A percentile compares a stretch with the other conserved stretches of the same genome.
Evolutionary conservation across 2,329 filamentous ascomycete species (phyloP).

Genomic region (Xylariales sp.): DNA sequence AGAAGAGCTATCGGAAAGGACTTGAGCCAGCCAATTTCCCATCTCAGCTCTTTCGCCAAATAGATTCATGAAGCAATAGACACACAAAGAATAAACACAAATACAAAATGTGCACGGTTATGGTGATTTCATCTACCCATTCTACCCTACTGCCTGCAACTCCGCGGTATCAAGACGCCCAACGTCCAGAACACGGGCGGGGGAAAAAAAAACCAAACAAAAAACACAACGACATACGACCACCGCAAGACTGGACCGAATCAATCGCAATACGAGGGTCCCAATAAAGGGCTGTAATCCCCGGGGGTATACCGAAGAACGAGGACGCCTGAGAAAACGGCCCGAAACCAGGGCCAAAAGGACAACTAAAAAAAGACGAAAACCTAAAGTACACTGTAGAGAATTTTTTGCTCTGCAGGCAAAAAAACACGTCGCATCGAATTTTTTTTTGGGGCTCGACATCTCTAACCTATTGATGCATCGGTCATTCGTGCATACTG

Average conservation of each 20-base stretch:
- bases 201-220: no score
- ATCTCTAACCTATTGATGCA: not conserved
- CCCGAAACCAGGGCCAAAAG: not conserved
- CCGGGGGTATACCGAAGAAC: slow-evolving; percentile 25
- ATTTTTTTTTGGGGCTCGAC: not conserved
- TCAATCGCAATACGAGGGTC: slow-evolving; percentile 9
- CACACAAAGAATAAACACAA: not conserved
- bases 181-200: not conserved
- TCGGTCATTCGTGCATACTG: not conserved
- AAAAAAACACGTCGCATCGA: not conserved
- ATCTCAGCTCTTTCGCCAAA: not conserved
- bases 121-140: slow-evolving; percentile 13
- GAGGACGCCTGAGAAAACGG: slow-evolving; percentile 14
- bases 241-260: slow-evolving; percentile 12
- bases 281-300: not conserved
- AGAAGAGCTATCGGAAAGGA: not conserved
- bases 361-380: not conserved
- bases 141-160: slow-evolving; percentile 7
- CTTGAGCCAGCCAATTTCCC: not conserved
- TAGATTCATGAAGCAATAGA: not conserved
- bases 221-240: not conserved
- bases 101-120: not conserved
- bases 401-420: not conserved
- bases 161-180: slow-evolving; percentile 18
- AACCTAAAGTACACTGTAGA: slow-evolving; percentile 20